phyloP scores from a whole-genome alignment of 2,329 filamentous ascomycete species.

The Stachybotrys chlorohalonatus region DNA sequence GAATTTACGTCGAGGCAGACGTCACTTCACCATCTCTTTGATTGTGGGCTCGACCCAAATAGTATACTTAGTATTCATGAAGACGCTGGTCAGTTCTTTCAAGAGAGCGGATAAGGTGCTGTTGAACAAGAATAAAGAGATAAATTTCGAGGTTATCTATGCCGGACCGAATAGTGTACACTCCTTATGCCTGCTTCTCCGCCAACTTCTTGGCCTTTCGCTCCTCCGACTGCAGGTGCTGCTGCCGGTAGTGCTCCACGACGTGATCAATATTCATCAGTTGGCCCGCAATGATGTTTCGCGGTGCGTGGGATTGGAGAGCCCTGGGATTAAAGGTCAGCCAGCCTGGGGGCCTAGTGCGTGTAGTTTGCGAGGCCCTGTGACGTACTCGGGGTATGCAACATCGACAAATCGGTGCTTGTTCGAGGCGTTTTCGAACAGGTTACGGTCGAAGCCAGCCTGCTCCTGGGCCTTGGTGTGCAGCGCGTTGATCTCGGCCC shows the following conservation, averaged over 20 bases:
- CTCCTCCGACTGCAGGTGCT: slow-evolving; percentile 46
- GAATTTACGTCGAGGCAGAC: too few relatives aligned
- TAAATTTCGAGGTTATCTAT: not conserved
- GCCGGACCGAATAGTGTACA: slow-evolving; percentile 15
- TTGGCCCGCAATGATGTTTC: slow-evolving; percentile 47
- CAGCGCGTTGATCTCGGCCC: slow-evolving; percentile 42
- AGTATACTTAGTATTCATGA: too few relatives aligned
- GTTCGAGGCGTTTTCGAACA: slow-evolving; percentile 36
- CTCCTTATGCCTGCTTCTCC: slow-evolving; percentile 22
- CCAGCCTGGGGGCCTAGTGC: not conserved
- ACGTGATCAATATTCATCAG: slow-evolving; percentile 45
- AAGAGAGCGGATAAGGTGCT: not conserved
- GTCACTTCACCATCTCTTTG: too few relatives aligned
- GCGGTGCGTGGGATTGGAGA: slow-evolving; percentile 38
- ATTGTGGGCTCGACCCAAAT: too few relatives aligned
- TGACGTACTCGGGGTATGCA: slow-evolving; percentile 49
- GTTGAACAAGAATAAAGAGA: slow-evolving; percentile 1
- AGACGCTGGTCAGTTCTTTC: too few relatives aligned
- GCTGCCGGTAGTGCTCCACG: slow-evolving; percentile 46
- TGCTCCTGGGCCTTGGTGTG: slow-evolving; percentile 44
- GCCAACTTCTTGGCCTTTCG: slow-evolving; percentile 42
- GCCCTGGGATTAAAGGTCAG: slow-evolving; percentile 28
- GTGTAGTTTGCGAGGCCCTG: not conserved
- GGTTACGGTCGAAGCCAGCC: slow-evolving; percentile 47
- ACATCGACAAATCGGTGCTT: slow-evolving; percentile 41